phyloP scores from a whole-genome alignment of 257 asterid genomes.

The Salvia splendens region DNA sequence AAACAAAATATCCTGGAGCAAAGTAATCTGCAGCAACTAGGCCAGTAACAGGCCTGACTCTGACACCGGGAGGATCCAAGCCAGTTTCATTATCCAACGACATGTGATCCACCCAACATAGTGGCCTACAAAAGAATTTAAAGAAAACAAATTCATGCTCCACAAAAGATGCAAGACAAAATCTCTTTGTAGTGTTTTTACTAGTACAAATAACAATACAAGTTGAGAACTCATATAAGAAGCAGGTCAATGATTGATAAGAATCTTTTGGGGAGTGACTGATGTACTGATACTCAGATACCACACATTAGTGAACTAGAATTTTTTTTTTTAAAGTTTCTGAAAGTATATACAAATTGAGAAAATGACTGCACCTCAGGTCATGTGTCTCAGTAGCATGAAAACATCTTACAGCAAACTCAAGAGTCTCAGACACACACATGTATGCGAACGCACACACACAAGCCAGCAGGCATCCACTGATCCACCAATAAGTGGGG shows the following conservation, averaged over 20 bases:
- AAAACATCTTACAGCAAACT: not conserved
- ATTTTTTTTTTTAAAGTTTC: too few relatives aligned
- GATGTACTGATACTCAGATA: not conserved
- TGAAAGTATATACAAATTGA: not conserved
- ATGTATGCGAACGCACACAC: not conserved
- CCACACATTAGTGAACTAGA: not conserved
- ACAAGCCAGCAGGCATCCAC: not conserved
- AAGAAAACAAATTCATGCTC: conserved; percentile 1
- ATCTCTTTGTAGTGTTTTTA: not conserved
- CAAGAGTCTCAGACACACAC: too few relatives aligned
- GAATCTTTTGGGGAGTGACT: not conserved
- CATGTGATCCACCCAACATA: conserved; percentile 98
- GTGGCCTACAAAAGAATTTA: conserved; percentile 58
- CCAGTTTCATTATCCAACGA: conserved; percentile 92
- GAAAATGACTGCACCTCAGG: not conserved
- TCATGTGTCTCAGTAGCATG: not conserved
- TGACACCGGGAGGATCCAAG: conserved; percentile 78
- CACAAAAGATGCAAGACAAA: too few relatives aligned
- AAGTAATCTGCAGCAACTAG: conserved; percentile 98
- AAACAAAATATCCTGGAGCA: conserved; percentile 93
- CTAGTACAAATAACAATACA: not conserved
- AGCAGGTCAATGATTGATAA: not conserved
- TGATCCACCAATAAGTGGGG: not conserved
- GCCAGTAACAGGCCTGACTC: conserved; percentile 90
- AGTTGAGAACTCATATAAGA: not conserved